Percentiles rank a stretch among this genome's conserved stretches.
These are phyloP conservation scores for Neoboletus magnificus DNA, from an alignment of 768 basidiomycete genomes.

Conservation along the genomic window DNA sequence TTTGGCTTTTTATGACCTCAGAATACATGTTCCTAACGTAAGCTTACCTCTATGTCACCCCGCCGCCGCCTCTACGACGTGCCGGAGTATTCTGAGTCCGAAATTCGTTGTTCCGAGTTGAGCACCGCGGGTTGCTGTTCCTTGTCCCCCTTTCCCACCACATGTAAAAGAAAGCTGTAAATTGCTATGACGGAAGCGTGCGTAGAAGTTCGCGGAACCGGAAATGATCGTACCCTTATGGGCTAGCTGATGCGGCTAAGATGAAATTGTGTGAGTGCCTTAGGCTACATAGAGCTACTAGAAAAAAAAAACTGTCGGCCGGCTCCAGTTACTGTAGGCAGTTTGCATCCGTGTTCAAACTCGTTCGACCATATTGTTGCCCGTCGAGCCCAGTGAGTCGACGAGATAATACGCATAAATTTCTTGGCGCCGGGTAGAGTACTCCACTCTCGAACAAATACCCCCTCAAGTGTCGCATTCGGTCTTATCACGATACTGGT, in stretches of 20 bases:
- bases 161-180: background rate
- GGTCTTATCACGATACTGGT: background rate
- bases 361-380: background rate
- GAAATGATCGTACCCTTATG: background rate
- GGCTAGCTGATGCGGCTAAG: background rate
- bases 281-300: no score
- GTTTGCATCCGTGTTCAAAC: background rate
- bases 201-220: background rate
- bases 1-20: background rate
- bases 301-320: no score
- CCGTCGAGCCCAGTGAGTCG: background rate
- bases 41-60: background rate
- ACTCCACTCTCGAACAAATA: background rate
- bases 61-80: background rate
- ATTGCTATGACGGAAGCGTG: background rate
- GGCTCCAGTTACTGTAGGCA: no score
- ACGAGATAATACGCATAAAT: background rate
- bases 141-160: background rate
- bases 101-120: background rate
- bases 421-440: background rate
- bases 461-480: background rate
- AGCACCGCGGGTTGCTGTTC: no score
- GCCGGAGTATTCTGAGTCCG: background rate
- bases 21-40: background rate
- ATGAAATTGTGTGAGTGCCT: no score